Evolutionary conservation across 2,329 filamentous ascomycete species (phyloP), one percentile per base, ranked within the genome.

Genomic region (Aspergillus sp.): DNA sequence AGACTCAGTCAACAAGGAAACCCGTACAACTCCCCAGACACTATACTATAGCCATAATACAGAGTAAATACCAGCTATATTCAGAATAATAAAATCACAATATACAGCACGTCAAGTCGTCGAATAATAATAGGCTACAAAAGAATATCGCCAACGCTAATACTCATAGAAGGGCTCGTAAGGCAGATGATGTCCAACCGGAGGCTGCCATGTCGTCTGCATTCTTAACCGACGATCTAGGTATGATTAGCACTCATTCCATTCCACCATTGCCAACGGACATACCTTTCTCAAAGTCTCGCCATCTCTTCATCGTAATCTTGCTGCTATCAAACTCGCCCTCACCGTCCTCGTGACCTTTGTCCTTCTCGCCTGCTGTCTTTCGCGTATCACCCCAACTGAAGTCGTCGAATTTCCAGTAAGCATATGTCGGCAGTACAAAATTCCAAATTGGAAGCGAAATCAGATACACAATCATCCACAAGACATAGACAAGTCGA

Each of bases 321-420:
- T 97, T 96, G 76, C 89, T 96, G 75, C 90, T 96, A 76, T 99
- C 96, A 69, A 99, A 99, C 76, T 98, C 95, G 62, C 95, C 95
- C 76, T 97, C 91, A 62, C 89, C 89, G 69, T 93, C 93, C 13
- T 69, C 72, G 61, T 92, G 87, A 32, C 91, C 90, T 78, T 93
- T 95, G 81, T 93, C 88, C 79, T 89, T 91, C 71, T 96, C 93
- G 26, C 93, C 93, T 0, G 88, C 90, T 41, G 93, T 96, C 85
- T 98, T 96, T 61, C 95, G 87, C 55, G 95, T 99, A 63, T 99
- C 96, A 69, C 95, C 95, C 95, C 95, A 99, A 56, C 90, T 96
- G 81, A 99, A 99, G 80, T 99, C 95, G 74, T 99, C 95, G 73
- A 99, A 99, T 79, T 99, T 98, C 95, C 95, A 99, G 81, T 93